Evolutionary conservation across 106 monocot species (phyloP).

Genomic region (Xerophyta viscosa): DNA sequence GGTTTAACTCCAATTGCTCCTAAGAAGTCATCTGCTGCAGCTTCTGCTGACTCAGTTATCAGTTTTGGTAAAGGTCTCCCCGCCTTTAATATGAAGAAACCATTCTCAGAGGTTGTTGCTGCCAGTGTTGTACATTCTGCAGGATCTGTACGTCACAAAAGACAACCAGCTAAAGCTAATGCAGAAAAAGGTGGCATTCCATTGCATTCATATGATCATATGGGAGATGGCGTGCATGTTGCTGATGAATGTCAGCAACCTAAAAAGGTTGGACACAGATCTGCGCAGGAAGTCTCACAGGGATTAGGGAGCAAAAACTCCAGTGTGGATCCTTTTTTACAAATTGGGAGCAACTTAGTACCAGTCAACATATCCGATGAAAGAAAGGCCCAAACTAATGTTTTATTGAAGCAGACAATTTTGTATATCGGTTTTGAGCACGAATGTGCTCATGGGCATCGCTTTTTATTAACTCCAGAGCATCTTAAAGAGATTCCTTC

Average conservation of each 20-base stretch:
- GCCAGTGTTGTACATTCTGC: constrained; percentile 40
- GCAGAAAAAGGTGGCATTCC: constrained; percentile 19
- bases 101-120: constrained; percentile 92
- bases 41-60: constrained; percentile 33
- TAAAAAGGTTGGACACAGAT: constrained; percentile 16
- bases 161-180: constrained; percentile 22
- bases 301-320: constrained; percentile 6
- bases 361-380: constrained; percentile 34
- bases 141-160: constrained; percentile 41
- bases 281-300: constrained; percentile 14
- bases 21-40: constrained; percentile 10
- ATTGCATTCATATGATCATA: constrained; percentile 10
- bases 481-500: constrained; percentile 61
- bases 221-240: constrained; percentile 18
- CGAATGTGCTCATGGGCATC: constrained; percentile 87
- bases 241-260: constrained; percentile 9
- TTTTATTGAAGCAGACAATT: constrained; percentile 23
- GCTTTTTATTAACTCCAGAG: constrained; percentile 65
- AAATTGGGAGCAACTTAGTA: constrained; percentile 79
- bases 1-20: constrained; percentile 11
- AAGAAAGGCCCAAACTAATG: constrained; percentile 25
- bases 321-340: constrained; percentile 39
- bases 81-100: constrained; percentile 70
- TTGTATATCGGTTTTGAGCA: constrained; percentile 89
- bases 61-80: constrained; percentile 73